Evolutionary conservation across 2,329 filamentous ascomycete genomes (phyloP).

Genomic region (Tolypocladium sp.): DNA sequence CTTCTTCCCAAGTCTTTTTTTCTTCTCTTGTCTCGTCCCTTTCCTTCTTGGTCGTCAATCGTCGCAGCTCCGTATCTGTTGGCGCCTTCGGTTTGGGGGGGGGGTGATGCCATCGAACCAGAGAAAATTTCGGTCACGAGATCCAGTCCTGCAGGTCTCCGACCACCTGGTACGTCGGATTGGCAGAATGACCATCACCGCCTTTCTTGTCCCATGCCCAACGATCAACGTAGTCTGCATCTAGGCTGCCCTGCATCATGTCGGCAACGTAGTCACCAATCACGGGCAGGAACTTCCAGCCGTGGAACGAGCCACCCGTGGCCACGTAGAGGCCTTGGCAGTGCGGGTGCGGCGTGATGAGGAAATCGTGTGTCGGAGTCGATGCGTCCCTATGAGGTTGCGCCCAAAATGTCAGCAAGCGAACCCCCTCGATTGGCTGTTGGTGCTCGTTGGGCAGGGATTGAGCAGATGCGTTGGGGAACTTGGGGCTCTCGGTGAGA

Average conservation of each 20-base stretch:
- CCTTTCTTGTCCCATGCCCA: constrained; percentile 38
- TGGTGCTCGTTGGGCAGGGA: neutral
- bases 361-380: constrained; percentile 52
- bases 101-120: neutral
- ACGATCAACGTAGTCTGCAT: constrained; percentile 25
- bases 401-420: constrained; percentile 6
- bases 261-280: constrained; percentile 51
- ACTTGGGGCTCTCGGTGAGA: constrained; percentile 1
- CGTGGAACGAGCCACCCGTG: constrained; percentile 54
- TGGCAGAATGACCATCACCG: constrained; percentile 29
- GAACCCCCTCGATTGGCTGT: neutral
- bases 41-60: neutral
- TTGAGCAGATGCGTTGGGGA: neutral
- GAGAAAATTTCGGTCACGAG: constrained; percentile 9
- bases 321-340: constrained; percentile 48
- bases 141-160: constrained; percentile 30
- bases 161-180: constrained; percentile 31
- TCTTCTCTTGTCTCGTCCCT: neutral
- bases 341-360: constrained; percentile 43
- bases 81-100: neutral
- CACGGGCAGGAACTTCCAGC: constrained; percentile 56
- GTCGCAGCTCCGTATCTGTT: neutral
- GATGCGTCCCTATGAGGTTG: constrained; percentile 43
- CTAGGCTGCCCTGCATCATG: constrained; percentile 32
- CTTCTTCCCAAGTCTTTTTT: neutral